A percentile compares a stretch with the other conserved stretches of the same genome.
Evolutionary conservation across 768 basidiomycete genomes (phyloP).

Genomic region (Heimioporus sp.): DNA sequence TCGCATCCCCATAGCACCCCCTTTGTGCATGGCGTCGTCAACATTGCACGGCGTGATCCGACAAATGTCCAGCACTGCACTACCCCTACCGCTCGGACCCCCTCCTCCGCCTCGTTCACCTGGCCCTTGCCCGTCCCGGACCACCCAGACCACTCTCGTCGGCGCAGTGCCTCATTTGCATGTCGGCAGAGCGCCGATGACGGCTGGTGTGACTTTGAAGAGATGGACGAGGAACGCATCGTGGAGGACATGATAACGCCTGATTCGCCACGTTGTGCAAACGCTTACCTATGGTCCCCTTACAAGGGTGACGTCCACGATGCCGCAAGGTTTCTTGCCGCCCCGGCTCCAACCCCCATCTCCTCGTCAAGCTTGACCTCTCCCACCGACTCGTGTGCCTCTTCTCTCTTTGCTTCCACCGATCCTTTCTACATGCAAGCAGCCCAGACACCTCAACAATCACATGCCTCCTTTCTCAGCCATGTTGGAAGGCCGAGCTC

Average conservation of each 20-base stretch:
- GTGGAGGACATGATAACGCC: slow-evolving; percentile 45
- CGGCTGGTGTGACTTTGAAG: slow-evolving; percentile 32
- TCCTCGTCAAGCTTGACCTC: slow-evolving; percentile 12
- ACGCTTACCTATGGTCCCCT: slow-evolving; percentile 23
- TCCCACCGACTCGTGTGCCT: slow-evolving; percentile 20
- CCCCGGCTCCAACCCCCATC: slow-evolving; percentile 17
- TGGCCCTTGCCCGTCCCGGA: slow-evolving; percentile 29
- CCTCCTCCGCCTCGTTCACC: slow-evolving; percentile 26
- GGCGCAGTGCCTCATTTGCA: slow-evolving; percentile 27
- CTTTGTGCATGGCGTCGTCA: slow-evolving; percentile 21
- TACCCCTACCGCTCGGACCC: slow-evolving; percentile 38
- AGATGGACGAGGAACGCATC: slow-evolving; percentile 43
- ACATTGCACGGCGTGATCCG: slow-evolving; percentile 29
- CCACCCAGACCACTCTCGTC: slow-evolving; percentile 22
- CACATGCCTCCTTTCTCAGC: slow-evolving; percentile 33
- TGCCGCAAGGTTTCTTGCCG: slow-evolving; percentile 20
- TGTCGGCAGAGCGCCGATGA: slow-evolving; percentile 27
- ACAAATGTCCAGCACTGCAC: slow-evolving; percentile 39
- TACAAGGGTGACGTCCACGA: slow-evolving; percentile 15
- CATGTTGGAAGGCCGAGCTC: slow-evolving; percentile 37
- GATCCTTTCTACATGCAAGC: slow-evolving; percentile 52
- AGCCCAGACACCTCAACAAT: slow-evolving; percentile 35
- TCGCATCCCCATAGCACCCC: slow-evolving; percentile 14
- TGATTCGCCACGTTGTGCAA: slow-evolving; percentile 30
- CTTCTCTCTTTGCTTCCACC: slow-evolving; percentile 42